These are phyloP conservation scores for Mycena venus DNA, from an alignment of 768 basidiomycete genomes.

Conservation along the genomic window DNA sequence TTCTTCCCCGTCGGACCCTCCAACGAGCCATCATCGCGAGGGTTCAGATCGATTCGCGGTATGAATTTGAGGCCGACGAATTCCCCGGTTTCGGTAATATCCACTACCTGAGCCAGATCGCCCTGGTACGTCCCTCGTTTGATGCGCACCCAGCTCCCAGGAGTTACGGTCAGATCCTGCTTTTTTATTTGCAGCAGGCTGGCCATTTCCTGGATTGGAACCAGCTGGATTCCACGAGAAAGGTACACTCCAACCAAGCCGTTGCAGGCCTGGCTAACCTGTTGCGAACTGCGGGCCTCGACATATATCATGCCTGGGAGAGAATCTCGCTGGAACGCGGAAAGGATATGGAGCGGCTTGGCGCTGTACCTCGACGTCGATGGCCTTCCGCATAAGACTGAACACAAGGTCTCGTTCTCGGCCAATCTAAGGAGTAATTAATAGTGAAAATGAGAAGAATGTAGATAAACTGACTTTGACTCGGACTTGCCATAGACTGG, in stretches of 20 bases:
- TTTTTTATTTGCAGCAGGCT: conserved; percentile 96
- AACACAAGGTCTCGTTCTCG: conserved; percentile 94
- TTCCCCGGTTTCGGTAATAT: conserved; percentile 93
- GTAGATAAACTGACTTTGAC: conserved; percentile 75
- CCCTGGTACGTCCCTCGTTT: conserved; percentile 94
- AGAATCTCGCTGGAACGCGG: conserved; percentile 97
- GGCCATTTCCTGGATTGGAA: conserved; percentile 98
- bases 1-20: conserved; percentile 88
- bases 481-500: conserved; percentile 94
- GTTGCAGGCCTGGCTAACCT: conserved; percentile 86
- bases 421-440: conserved; percentile 70
- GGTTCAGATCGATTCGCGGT: conserved; percentile 97
- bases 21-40: conserved; percentile 79
- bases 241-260: conserved; percentile 95
- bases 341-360: conserved; percentile 86
- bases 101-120: conserved; percentile 95
- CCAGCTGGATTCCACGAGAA: conserved; percentile 83
- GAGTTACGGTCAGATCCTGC: conserved; percentile 85
- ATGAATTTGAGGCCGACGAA: conserved; percentile 94
- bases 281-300: conserved; percentile 89
- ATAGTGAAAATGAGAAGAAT: background rate
- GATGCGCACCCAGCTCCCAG: conserved; percentile 96
- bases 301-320: conserved; percentile 97
- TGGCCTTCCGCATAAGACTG: conserved; percentile 94
- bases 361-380: conserved; percentile 86